A percentile compares a stretch with the other conserved stretches of the same genome.
Evolutionary conservation across 257 asterid genomes (phyloP).

Genomic region (Scutellaria baicalensis): DNA sequence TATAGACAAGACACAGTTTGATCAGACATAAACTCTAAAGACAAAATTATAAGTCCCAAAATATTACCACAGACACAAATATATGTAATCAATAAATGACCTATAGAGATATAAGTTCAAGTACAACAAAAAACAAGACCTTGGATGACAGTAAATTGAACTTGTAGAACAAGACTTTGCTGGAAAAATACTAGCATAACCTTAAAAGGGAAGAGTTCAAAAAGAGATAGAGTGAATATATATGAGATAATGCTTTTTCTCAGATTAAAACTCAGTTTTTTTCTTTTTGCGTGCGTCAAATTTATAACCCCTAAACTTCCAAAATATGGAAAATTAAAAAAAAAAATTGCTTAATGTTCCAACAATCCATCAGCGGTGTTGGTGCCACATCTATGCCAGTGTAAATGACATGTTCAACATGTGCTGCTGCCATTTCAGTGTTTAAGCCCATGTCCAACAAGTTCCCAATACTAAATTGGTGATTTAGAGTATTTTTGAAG

Average conservation of each 20-base stretch:
- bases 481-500: neutral
- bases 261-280: neutral
- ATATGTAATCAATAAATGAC: neutral
- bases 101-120: neutral
- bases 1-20: neutral
- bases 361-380: neutral
- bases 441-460: neutral
- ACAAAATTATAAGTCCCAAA: neutral
- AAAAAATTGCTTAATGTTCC: neutral
- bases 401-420: neutral
- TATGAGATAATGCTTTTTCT: neutral
- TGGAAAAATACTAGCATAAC: neutral
- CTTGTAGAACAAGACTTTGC: neutral
- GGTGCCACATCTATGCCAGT: neutral
- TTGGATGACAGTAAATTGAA: neutral
- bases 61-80: neutral
- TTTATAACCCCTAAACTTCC: neutral
- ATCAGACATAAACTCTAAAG: neutral
- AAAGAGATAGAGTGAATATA: neutral
- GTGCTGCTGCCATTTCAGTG: neutral
- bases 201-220: neutral
- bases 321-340: neutral
- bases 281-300: neutral
- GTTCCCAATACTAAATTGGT: neutral
- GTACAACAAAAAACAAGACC: neutral